A percentile compares a stretch with the other conserved stretches of the same genome.
Evolutionary conservation across 257 asterid genomes (phyloP).

Genomic region (Buddleja alternifolia): DNA sequence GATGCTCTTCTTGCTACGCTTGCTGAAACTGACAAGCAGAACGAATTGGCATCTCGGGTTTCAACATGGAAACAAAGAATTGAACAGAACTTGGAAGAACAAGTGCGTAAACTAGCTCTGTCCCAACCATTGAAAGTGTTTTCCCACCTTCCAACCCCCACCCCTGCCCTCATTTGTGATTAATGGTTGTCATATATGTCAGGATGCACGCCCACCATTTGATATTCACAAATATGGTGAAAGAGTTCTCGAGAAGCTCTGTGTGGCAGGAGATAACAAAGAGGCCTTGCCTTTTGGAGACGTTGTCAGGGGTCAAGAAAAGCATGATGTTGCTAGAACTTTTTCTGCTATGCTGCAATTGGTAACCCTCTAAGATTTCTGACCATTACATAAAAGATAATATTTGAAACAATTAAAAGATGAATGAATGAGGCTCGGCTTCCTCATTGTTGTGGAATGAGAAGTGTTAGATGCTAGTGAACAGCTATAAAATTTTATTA

Average conservation of each 20-base stretch:
- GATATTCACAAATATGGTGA: slow-evolving; percentile 92
- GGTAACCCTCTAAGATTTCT: slow-evolving; percentile 44
- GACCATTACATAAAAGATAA: neutral
- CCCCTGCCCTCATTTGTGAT: slow-evolving; percentile 25
- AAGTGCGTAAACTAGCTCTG: slow-evolving; percentile 47
- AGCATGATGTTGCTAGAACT: slow-evolving; percentile 92
- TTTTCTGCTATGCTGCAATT: slow-evolving; percentile 96
- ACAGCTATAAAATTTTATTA: no score
- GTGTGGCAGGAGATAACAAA: slow-evolving; percentile 40
- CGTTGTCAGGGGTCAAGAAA: slow-evolving; percentile 76
- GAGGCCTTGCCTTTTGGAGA: slow-evolving; percentile 59
- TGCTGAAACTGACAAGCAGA: slow-evolving; percentile 83
- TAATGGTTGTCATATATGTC: slow-evolving; percentile 33
- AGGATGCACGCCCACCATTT: slow-evolving; percentile 88
- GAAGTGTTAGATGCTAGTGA: neutral
- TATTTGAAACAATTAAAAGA: neutral
- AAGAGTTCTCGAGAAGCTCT: slow-evolving; percentile 64
- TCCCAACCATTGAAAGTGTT: slow-evolving; percentile 1
- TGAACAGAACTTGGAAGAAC: slow-evolving; percentile 83
- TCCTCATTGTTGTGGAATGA: neutral
- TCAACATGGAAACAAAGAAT: slow-evolving; percentile 94
- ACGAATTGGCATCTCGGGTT: slow-evolving; percentile 83
- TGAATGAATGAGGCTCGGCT: neutral
- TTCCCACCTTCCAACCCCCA: neutral
- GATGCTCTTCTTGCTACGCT: slow-evolving; percentile 82